phyloP scores from a whole-genome alignment of 306 rosid genomes.

The Begonia peltatifolia region DNA sequence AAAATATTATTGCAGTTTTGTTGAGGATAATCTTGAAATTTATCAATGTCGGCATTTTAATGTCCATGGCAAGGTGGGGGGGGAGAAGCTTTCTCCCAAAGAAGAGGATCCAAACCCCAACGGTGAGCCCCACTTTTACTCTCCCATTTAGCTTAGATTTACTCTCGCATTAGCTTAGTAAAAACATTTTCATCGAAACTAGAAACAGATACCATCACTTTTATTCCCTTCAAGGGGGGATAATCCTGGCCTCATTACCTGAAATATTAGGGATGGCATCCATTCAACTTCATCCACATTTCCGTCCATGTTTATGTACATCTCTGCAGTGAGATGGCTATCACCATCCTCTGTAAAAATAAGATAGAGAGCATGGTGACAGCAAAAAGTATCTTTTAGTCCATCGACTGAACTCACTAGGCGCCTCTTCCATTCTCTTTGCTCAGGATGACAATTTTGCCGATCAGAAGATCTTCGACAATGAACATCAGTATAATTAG shows the following conservation, averaged over 20 bases:
- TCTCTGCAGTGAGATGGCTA: slow-evolving; percentile 86
- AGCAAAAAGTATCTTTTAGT: slow-evolving; percentile 86
- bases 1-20: no score
- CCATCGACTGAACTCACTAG: slow-evolving; percentile 75
- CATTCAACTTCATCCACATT: slow-evolving; percentile 73
- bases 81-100: no score
- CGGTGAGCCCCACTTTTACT: no score
- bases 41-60: no score
- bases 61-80: no score
- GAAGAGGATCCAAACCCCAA: no score
- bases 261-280: slow-evolving; percentile 79
- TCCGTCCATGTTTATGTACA: slow-evolving; percentile 79
- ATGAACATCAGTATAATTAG: slow-evolving; percentile 42
- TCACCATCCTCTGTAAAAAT: slow-evolving; percentile 94
- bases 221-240: no score
- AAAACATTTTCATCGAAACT: no score
- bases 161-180: no score
- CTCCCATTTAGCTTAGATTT: no score
- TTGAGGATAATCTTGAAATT: no score
- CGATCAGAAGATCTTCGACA: slow-evolving; percentile 68
- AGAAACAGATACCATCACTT: no score
- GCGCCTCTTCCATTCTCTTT: slow-evolving; percentile 94
- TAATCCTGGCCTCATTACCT: slow-evolving; percentile 29
- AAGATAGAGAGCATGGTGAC: slow-evolving; percentile 82
- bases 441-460: slow-evolving; percentile 97